Base-by-base conservation (phyloP, 2,329 filamentous ascomycete genomes). In the Hypoxylon sp. region DNA sequence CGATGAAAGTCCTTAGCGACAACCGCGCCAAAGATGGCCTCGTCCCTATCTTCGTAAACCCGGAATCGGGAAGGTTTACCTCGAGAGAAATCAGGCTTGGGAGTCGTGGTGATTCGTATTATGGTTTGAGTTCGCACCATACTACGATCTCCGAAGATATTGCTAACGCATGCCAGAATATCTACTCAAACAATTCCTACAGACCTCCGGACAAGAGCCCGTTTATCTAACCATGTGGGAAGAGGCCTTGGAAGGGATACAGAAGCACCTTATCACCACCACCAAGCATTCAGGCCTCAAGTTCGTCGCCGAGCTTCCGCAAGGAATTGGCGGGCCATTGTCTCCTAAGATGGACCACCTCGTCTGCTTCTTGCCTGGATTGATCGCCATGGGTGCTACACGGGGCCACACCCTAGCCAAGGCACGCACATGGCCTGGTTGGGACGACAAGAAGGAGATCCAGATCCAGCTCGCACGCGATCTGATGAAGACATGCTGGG, bases 261-360 rank as follows among this genome's bases (percentile, higher is more conserved):
- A 93, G 72, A 95, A 96, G 78, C 90, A 98, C 74, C 85, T 98
- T 19, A 83, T 97, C 69, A 93, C 93, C 0, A 97, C 97, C 78
- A 93, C 92, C 1, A 85, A 88, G 64, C 85, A 89, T 2, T 87
- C 88, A 0, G 87, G 90, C 53, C 88, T 97, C 66, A 96, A 93
- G 22, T 88, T 97, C 50, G 85, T 98, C 15, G 94, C 88, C 37
- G 94, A 98, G 78, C 87, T 92, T 10, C 93, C 92, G 0, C 81
- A 82, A 46, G 94, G 94, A 3, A 80, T 98, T 3, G 76, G 83
- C n/a, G 82, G 82, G 6, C 72, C 80, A 0, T 76, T 97, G 20
- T 88, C 86, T 11, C 89, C 93, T 19, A 98, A 98, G 78, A 97
- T 98, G 93, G 94, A 97, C 74, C 94, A 98, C 73, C 84, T 97